Percentiles rank a stretch among this genome's conserved stretches.
Evolutionary conservation across 2,329 filamentous ascomycete species (phyloP).

Genomic region (Colletotrichum paranaense): DNA sequence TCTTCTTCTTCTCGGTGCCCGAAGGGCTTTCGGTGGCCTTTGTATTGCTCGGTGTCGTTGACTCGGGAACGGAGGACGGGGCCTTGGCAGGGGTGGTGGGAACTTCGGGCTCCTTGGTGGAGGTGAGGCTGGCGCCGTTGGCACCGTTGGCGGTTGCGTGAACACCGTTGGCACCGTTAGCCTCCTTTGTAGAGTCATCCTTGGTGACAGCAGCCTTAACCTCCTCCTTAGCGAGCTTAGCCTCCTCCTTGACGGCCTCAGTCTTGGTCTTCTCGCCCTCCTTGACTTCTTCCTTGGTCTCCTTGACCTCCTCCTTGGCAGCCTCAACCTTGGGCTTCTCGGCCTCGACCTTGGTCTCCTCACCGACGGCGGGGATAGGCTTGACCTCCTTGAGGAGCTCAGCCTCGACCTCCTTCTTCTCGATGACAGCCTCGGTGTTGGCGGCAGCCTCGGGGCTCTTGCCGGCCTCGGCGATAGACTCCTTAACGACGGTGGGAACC

Average conservation of each 20-base stretch:
- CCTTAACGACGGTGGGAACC: slow-evolving; percentile 67
- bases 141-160: slow-evolving; percentile 35
- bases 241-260: slow-evolving; percentile 36
- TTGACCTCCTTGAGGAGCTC: slow-evolving; percentile 77
- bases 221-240: slow-evolving; percentile 36
- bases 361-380: slow-evolving; percentile 48
- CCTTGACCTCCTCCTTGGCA: slow-evolving; percentile 40
- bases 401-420: slow-evolving; percentile 80
- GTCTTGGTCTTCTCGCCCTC: slow-evolving; percentile 35
- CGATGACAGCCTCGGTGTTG: slow-evolving; percentile 74
- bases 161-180: slow-evolving; percentile 28
- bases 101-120: slow-evolving; percentile 34
- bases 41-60: slow-evolving; percentile 38
- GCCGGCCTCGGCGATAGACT: slow-evolving; percentile 68
- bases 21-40: slow-evolving; percentile 42
- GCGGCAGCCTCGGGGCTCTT: slow-evolving; percentile 77
- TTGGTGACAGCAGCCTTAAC: slow-evolving; percentile 29
- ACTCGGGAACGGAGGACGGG: slow-evolving; percentile 30
- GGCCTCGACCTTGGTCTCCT: slow-evolving; percentile 39
- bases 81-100: slow-evolving; percentile 35
- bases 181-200: slow-evolving; percentile 21
- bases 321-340: slow-evolving; percentile 38
- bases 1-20: slow-evolving; percentile 71
- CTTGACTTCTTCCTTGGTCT: slow-evolving; percentile 32
- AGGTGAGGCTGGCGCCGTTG: slow-evolving; percentile 38